Conservation (phyloP, 352 stramenopile genomes). For the Phytopythium cucurbitacearum region DNA sequence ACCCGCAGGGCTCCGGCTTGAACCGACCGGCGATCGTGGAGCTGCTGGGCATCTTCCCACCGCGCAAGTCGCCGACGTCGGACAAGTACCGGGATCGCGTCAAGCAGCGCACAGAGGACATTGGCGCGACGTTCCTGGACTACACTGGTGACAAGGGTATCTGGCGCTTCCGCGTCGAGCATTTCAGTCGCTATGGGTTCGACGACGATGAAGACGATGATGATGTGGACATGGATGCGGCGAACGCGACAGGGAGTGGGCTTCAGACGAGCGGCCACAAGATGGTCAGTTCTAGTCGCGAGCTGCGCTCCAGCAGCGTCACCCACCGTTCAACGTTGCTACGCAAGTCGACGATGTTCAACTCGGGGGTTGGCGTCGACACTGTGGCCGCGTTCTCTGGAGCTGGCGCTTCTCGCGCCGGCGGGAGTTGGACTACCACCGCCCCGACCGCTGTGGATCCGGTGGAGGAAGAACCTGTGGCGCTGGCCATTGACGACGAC, state of each 20-base stretch:
- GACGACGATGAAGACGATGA: conserved; percentile 67
- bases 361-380: conserved; percentile 7
- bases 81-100: conserved; percentile 77
- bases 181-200: conserved; percentile 85
- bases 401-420: conserved; percentile 6
- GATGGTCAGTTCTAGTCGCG: conserved; percentile 25
- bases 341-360: conserved; percentile 45
- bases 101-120: conserved; percentile 69
- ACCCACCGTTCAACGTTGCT: conserved; percentile 32
- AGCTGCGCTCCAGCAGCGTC: conserved; percentile 10
- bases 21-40: conserved; percentile 82
- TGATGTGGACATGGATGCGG: conserved; percentile 33
- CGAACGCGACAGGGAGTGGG: conserved; percentile 9
- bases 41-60: conserved; percentile 72
- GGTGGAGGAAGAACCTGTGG: conserved; percentile 7
- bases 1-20: conserved; percentile 61
- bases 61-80: conserved; percentile 43
- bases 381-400: conserved; percentile 35
- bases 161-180: conserved; percentile 83
- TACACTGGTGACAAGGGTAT: conserved; percentile 70
- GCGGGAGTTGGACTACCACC: conserved; percentile 12
- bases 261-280: conserved; percentile 16
- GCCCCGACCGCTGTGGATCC: background rate
- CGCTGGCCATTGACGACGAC: background rate
- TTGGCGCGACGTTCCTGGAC: conserved; percentile 74